These are phyloP conservation scores for Aspergillus homomorphus DNA, from an alignment of 495 filamentous ascomycete species.

Conservation along the genomic window DNA sequence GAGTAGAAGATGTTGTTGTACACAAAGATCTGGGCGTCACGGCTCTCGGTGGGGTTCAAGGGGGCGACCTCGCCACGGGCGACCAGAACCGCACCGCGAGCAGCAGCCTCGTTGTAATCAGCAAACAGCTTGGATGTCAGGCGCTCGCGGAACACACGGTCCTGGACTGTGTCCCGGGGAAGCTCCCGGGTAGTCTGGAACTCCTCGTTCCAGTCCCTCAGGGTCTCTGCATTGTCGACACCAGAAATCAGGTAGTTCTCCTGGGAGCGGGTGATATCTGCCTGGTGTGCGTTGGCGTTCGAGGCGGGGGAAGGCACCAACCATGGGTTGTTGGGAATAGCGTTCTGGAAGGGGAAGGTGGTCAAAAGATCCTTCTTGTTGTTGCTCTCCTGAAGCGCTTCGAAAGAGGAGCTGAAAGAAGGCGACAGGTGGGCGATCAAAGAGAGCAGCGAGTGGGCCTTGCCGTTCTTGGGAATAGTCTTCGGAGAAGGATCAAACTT, in stretches of 20 bases:
- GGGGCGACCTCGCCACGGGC: slow-evolving; percentile 91
- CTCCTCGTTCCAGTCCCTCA: slow-evolving; percentile 99
- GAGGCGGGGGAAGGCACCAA: slow-evolving; percentile 67
- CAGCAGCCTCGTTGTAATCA: slow-evolving; percentile 94
- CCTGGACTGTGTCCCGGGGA: slow-evolving; percentile 87
- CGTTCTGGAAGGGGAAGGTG: slow-evolving; percentile 92
- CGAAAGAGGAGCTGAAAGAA: slow-evolving; percentile 72
- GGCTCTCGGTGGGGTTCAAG: slow-evolving; percentile 91
- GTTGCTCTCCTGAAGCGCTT: slow-evolving; percentile 73
- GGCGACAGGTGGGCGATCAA: slow-evolving; percentile 76
- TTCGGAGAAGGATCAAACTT: slow-evolving; percentile 90
- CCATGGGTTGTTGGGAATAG: slow-evolving; percentile 91
- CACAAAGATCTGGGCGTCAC: slow-evolving; percentile 96
- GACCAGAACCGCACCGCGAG: slow-evolving; percentile 88
- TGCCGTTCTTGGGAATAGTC: slow-evolving; percentile 61
- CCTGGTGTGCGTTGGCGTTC: slow-evolving; percentile 62
- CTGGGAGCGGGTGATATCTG: slow-evolving; percentile 86
- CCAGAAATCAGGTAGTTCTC: slow-evolving; percentile 88
- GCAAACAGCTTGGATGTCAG: slow-evolving; percentile 94
- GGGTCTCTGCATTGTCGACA: slow-evolving; percentile 85
- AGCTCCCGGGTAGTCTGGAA: slow-evolving; percentile 95
- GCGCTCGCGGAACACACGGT: slow-evolving; percentile 92
- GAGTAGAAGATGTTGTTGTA: slow-evolving; percentile 99
- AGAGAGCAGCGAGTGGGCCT: slow-evolving; percentile 81
- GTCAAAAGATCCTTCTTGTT: slow-evolving; percentile 80